Base-by-base conservation (phyloP, 2,329 filamentous ascomycete species). In the Colletotrichum sp. region DNA sequence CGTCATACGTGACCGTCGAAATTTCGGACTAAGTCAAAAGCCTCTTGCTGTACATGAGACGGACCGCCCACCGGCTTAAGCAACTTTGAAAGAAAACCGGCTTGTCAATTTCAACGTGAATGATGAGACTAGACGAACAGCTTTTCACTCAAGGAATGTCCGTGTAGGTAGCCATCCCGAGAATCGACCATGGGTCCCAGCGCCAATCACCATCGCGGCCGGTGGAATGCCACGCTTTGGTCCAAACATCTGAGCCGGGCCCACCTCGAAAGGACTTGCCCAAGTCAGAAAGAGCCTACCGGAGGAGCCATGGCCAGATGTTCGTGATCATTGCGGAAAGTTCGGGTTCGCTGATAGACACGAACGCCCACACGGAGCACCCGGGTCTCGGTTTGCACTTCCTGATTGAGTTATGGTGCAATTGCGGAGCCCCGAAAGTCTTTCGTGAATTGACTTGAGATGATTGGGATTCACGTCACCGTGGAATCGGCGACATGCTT, bases 51-150 rank as follows among this genome's bases (percentile, higher is more conserved):
- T 12, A 11, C n/a, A 36, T 32, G 28, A 61, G 30, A 32, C 2
- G 15, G 32, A 6, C n/a, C 44, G 34, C 13, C 48, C 44, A 63
- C 13, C 48, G n/a, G 30, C 55, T 34, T 19, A 32, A 55, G n/a
- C 15, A 64, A 5, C 44, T n/a, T 19, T 59, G 57, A 59, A 57
- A 68, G 44, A 68, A 64, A 63, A 48, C 52, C 36, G 60, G 44
- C 27, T 57, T 34, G 11, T 48, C 57, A 63, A 22, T 69, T 25
- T 52, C 7, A 27, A 25, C 28, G 16, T 30, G 25, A 22, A 6
- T 22, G 4, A 22, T n/a, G 19, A 74, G 44, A 69, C 70, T 66
- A 11, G 74, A 76, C 59, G 74, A 76, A 76, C 64, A 13, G 28
- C 30, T 11, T 44, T 69, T 65, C 8, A 19, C 15, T 6, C 22